Percentiles rank a stretch among this genome's conserved stretches.
phyloP scores from a whole-genome alignment of 192 early-diverging fungal species.

The Gaertneriomyces semiglobifer region DNA sequence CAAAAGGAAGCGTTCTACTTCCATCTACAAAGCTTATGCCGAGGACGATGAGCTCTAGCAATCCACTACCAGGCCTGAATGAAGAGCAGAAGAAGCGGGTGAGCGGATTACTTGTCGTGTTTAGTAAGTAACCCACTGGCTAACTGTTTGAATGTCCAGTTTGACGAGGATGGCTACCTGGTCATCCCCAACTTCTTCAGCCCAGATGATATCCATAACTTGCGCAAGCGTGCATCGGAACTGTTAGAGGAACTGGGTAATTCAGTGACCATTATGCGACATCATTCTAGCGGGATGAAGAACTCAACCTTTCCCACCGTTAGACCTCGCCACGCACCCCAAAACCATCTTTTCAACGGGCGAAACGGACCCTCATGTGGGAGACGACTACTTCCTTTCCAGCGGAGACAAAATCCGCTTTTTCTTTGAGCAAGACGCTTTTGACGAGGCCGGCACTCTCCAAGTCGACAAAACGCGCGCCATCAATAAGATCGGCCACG shows the following conservation, averaged over 20 bases:
- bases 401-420: slow-evolving; percentile 80
- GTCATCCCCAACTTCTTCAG: slow-evolving; percentile 68
- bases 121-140: no score
- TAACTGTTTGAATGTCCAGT: neutral
- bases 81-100: no score
- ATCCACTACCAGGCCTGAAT: no score
- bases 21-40: no score
- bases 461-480: slow-evolving; percentile 57
- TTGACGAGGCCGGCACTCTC: slow-evolving; percentile 64
- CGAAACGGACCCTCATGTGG: slow-evolving; percentile 59
- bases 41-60: no score
- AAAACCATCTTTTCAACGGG: slow-evolving; percentile 77
- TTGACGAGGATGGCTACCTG: slow-evolving; percentile 54
- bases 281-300: neutral
- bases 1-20: no score
- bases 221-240: slow-evolving; percentile 46
- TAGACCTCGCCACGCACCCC: slow-evolving; percentile 65
- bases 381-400: slow-evolving; percentile 85
- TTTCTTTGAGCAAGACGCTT: slow-evolving; percentile 85
- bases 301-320: neutral
- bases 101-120: no score
- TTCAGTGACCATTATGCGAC: neutral
- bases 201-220: slow-evolving; percentile 36
- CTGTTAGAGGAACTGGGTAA: slow-evolving; percentile 56
- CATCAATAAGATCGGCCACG: slow-evolving; percentile 92